These are phyloP conservation scores for Oropetium thomaeum DNA, from an alignment of 176 grass and related monocot genomes.

Conservation along the genomic window DNA sequence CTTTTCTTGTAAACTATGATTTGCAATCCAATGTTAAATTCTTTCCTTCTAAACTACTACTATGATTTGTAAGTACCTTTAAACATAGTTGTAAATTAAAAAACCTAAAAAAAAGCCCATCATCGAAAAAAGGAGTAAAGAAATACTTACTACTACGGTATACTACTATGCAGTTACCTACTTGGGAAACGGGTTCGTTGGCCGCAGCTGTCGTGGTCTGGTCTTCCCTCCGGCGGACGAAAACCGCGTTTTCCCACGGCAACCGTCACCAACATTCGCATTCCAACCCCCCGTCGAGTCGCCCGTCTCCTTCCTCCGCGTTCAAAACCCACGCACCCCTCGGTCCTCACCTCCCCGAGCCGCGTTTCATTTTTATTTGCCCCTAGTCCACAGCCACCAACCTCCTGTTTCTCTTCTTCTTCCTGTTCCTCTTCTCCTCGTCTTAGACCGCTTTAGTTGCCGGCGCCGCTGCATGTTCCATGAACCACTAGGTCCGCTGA, in stretches of 20 bases:
- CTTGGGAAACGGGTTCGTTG: constrained; percentile 8
- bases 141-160: no score
- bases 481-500: neutral
- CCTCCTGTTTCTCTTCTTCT: neutral
- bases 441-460: neutral
- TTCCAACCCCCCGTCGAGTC: constrained; percentile 20
- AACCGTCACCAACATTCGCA: constrained; percentile 44
- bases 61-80: no score
- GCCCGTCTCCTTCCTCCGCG: neutral
- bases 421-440: neutral
- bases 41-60: no score
- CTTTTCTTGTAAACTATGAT: no score
- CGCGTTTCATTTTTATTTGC: neutral
- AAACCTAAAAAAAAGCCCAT: no score
- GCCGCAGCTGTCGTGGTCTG: neutral
- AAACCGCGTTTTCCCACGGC: constrained; percentile 69
- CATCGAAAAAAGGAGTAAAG: neutral
- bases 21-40: no score
- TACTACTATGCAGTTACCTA: neutral
- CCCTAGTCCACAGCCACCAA: neutral
- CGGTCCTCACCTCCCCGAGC: neutral
- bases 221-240: constrained; percentile 19
- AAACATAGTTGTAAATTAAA: no score
- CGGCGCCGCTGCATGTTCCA: neutral
- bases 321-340: constrained; percentile 21